phyloP scores from a whole-genome alignment of 108 stramenopile species.

The Craspedostauros australis region DNA sequence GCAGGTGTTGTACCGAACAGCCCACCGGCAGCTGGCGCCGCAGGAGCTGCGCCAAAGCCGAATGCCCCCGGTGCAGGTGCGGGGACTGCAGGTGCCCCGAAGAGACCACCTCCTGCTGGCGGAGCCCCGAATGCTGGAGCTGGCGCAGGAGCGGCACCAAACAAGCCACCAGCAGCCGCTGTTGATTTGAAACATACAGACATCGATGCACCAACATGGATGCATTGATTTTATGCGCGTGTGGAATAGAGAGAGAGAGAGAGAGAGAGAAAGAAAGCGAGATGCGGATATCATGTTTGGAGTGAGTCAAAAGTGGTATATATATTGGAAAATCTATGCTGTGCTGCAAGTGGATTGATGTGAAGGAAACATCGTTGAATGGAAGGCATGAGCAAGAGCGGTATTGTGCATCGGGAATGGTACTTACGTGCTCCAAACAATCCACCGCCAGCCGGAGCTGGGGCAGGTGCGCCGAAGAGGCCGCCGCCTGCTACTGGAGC shows the following conservation, averaged over 20 bases:
- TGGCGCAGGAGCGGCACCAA: slow-evolving; percentile 48
- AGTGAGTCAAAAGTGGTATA: too few species aligned
- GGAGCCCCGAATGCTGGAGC: slow-evolving; percentile 56
- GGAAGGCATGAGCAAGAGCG: too few species aligned
- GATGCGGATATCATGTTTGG: too few species aligned
- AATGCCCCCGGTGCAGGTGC: slow-evolving; percentile 50
- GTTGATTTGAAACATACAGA: slow-evolving; percentile 30
- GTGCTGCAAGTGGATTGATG: too few species aligned
- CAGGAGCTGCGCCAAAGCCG: slow-evolving; percentile 55
- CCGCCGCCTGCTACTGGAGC: slow-evolving; percentile 52
- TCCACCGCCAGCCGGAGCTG: slow-evolving; percentile 34
- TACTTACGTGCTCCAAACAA: slow-evolving; percentile 70
- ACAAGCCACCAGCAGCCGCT: slow-evolving; percentile 48
- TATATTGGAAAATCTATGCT: too few species aligned
- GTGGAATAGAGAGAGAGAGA: too few species aligned
- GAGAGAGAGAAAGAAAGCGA: too few species aligned
- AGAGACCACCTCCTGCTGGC: slow-evolving; percentile 29
- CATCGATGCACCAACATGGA: too few species aligned
- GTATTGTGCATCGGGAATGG: too few species aligned
- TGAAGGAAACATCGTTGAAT: too few species aligned
- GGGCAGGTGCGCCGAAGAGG: slow-evolving; percentile 59
- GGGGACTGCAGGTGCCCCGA: slow-evolving; percentile 18
- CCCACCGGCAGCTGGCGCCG: slow-evolving; percentile 38
- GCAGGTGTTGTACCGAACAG: slow-evolving; percentile 52
- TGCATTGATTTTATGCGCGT: too few species aligned